phyloP scores from a whole-genome alignment of 257 asterid species.

The Nicotiana obtusifolia region DNA sequence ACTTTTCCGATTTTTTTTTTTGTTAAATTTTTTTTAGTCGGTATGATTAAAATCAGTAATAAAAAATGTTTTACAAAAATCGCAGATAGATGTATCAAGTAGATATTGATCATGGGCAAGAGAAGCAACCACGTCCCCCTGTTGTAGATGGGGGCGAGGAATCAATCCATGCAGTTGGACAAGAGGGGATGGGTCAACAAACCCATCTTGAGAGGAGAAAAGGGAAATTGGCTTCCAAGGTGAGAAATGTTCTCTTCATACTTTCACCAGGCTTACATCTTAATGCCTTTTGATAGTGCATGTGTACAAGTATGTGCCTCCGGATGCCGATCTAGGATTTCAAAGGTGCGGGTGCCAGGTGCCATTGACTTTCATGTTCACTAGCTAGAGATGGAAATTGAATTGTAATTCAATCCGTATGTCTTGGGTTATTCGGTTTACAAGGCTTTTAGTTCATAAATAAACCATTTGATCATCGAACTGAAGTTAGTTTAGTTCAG shows the following conservation, averaged over 20 bases:
- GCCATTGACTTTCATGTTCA: too few species aligned
- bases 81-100: slow-evolving; percentile 52
- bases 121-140: slow-evolving; percentile 26
- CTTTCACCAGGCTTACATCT: slow-evolving; percentile 7
- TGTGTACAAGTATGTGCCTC: background rate
- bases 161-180: slow-evolving; percentile 27
- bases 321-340: too few species aligned
- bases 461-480: too few species aligned
- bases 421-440: too few species aligned
- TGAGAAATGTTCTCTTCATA: slow-evolving; percentile 11
- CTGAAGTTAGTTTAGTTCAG: too few species aligned
- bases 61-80: background rate
- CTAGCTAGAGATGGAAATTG: too few species aligned
- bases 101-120: slow-evolving; percentile 43
- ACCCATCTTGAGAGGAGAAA: slow-evolving; percentile 18
- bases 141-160: slow-evolving; percentile 34
- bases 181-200: slow-evolving; percentile 31
- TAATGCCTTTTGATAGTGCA: background rate
- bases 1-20: background rate
- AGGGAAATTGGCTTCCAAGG: slow-evolving; percentile 39
- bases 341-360: too few species aligned
- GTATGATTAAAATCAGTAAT: background rate
- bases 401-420: too few species aligned
- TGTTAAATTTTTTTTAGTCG: background rate
- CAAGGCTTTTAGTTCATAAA: too few species aligned